A percentile compares a stretch with the other conserved stretches of the same genome.
Evolutionary conservation across 441 rosid genomes (phyloP).

Genomic region (Cnidoscolus chayamansa): DNA sequence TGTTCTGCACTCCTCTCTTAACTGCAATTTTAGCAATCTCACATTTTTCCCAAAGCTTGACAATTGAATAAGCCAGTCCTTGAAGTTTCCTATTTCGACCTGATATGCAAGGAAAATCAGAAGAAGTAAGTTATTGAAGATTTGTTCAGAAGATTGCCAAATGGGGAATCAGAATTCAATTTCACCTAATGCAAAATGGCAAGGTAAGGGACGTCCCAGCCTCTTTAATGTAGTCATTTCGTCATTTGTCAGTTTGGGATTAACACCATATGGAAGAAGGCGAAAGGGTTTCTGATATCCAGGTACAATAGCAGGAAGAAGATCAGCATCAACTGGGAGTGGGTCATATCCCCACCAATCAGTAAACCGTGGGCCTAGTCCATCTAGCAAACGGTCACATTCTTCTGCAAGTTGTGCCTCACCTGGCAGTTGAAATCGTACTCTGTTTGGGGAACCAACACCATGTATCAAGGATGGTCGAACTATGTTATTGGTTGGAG

Average conservation of each 20-base stretch:
- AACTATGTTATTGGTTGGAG: conserved; percentile 26
- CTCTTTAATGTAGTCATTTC: conserved; percentile 92
- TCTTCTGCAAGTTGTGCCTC: conserved; percentile 76
- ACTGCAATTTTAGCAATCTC: conserved; percentile 93
- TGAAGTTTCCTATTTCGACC: conserved; percentile 90
- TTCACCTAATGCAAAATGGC: conserved; percentile 89
- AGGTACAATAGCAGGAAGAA: conserved; percentile 75
- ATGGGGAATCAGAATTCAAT: conserved; percentile 16
- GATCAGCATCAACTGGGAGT: conserved; percentile 89
- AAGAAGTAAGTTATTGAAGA: conserved; percentile 21
- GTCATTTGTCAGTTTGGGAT: conserved; percentile 75
- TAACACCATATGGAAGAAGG: conserved; percentile 90
- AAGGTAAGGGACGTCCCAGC: conserved; percentile 86
- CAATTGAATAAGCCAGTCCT: conserved; percentile 78
- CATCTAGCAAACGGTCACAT: conserved; percentile 75
- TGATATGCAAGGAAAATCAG: conserved; percentile 28
- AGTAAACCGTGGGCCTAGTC: conserved; percentile 83
- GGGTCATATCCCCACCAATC: conserved; percentile 99
- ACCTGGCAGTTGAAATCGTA: conserved; percentile 80
- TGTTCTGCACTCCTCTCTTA: conserved; percentile 86
- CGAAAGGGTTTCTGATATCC: conserved; percentile 88
- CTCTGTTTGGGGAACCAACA: conserved; percentile 71
- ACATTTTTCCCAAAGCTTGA: conserved; percentile 97
- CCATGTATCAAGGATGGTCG: conserved; percentile 49
- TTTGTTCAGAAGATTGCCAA: conserved; percentile 15